phyloP scores from a whole-genome alignment of 176 grass and related monocot genomes.

The Oryza rufipogon region DNA sequence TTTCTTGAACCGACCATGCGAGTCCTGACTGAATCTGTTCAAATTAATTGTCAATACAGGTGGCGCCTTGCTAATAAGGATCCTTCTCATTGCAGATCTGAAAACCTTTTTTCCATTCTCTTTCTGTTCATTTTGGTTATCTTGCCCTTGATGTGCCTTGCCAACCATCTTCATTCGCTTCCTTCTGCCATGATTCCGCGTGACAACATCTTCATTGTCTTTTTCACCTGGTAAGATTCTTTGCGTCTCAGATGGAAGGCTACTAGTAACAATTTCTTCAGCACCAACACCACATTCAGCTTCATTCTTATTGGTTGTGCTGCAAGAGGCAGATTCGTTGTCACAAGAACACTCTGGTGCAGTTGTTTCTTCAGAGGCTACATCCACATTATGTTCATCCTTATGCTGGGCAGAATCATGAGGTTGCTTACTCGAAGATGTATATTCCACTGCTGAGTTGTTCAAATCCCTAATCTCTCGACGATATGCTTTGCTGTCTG shows the following conservation, averaged over 20 bases:
- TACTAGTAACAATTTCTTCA: slow-evolving; percentile 43
- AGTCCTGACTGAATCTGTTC: slow-evolving; percentile 94
- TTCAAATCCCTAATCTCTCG: slow-evolving; percentile 40
- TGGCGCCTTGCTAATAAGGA: slow-evolving; percentile 75
- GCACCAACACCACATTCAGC: slow-evolving; percentile 41
- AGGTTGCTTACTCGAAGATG: slow-evolving; percentile 44
- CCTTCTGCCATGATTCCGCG: slow-evolving; percentile 41
- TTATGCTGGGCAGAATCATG: slow-evolving; percentile 38
- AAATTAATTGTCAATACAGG: slow-evolving; percentile 81
- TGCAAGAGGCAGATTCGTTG: slow-evolving; percentile 42
- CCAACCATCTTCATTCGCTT: slow-evolving; percentile 50
- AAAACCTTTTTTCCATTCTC: slow-evolving; percentile 61
- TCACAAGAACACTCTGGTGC: slow-evolving; percentile 40
- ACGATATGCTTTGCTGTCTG: slow-evolving; percentile 27
- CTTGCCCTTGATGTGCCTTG: slow-evolving; percentile 40
- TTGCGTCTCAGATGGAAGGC: slow-evolving; percentile 49
- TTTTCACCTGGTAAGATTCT: slow-evolving; percentile 21
- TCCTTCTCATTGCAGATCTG: slow-evolving; percentile 88
- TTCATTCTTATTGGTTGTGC: slow-evolving; percentile 42
- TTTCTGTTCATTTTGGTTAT: slow-evolving; percentile 49
- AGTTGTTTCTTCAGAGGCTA: slow-evolving; percentile 31
- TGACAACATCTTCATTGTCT: slow-evolving; percentile 51
- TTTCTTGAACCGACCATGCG: slow-evolving; percentile 77
- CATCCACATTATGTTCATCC: slow-evolving; percentile 45
- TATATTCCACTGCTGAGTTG: slow-evolving; percentile 35